Base-by-base conservation (phyloP, 768 basidiomycete genomes). In the Candolleomyces aberdarensis region DNA sequence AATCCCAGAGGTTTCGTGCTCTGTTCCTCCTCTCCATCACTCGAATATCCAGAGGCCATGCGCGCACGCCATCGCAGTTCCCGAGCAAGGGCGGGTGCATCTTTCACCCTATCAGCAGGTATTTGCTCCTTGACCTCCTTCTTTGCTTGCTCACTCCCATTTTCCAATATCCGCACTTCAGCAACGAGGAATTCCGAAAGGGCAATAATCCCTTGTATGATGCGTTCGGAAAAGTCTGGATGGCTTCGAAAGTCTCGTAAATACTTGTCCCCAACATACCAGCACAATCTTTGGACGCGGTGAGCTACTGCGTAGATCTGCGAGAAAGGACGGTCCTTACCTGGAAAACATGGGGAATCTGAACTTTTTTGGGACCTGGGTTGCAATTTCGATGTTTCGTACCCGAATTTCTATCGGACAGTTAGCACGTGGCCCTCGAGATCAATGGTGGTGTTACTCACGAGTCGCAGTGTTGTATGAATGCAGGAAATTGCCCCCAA, bases 401-500 rank as follows among this genome's bases (percentile, higher is more conserved):
- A 99, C 84, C 61, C 86, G 85, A 19, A 98, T 79, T 75, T 99
- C 94, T 96, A 72, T 46, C 59, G 46, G 51, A 19, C 36, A 36
- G 11, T 7, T 40, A n/a, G 36, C 1, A 36, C 11, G 5, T 36
- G 8, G 11, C 36, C 5, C 36, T 36, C 5, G 36, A 36, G 36
- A 8, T 36, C n/a, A n/a, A n/a, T 7, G 6, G 36, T 36, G 36
- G 36, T 36, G 48, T 13, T 49, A 61, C 91, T 65, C 73, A 96
- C 95, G 96, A 3, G 89, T 94, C 1, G 82, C 79, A 48, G 96
- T 85, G 66, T 94, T 88, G 72, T 90, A 94, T 8, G 94, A 96
- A 74, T 99, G 96, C 54, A 99, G 72, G 71, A 98, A 99, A 73
- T 99, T 99, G 43, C 96, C 96, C 1, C 96, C 96, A 68, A 98